phyloP scores from a whole-genome alignment of 164 flowering plant species.

The Annona cherimola region DNA sequence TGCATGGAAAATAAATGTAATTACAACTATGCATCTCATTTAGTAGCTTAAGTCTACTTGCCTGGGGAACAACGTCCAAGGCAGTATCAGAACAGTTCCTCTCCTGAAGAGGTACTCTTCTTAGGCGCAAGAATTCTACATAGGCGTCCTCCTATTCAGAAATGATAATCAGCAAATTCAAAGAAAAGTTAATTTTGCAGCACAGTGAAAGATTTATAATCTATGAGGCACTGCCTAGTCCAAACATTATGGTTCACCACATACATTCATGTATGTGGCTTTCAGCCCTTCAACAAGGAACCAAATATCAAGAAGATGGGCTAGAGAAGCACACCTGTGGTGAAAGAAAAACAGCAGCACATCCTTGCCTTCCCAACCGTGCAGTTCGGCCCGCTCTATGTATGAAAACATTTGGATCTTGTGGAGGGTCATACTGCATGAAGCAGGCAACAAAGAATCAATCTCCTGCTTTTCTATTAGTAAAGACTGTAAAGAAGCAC shows the following conservation, averaged over 20 bases:
- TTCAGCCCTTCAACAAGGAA: not conserved
- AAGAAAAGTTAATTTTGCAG: not conserved
- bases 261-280: no score
- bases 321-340: conserved; percentile 58
- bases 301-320: not conserved
- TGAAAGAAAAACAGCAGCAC: conserved; percentile 66
- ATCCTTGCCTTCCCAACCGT: conserved; percentile 81
- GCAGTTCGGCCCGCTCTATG: conserved; percentile 98
- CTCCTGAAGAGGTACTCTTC: conserved; percentile 73
- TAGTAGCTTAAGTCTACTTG: not conserved
- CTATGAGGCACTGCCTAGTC: not conserved
- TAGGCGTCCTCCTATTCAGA: conserved; percentile 77
- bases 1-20: no score
- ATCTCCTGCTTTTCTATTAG: not conserved
- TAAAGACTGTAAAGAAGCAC: not conserved
- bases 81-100: conserved; percentile 46
- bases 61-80: conserved; percentile 60
- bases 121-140: conserved; percentile 68
- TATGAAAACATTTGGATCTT: conserved; percentile 84
- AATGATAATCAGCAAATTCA: conserved; percentile 1
- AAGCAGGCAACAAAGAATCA: conserved; percentile 5
- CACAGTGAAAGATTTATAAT: not conserved
- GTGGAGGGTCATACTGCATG: conserved; percentile 95
- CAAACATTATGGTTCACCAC: not conserved
- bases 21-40: no score